Evolutionary conservation across 2,329 filamentous ascomycete species (phyloP), one percentile per base, ranked within the genome.

Genomic region (Hysterium pulicare): DNA sequence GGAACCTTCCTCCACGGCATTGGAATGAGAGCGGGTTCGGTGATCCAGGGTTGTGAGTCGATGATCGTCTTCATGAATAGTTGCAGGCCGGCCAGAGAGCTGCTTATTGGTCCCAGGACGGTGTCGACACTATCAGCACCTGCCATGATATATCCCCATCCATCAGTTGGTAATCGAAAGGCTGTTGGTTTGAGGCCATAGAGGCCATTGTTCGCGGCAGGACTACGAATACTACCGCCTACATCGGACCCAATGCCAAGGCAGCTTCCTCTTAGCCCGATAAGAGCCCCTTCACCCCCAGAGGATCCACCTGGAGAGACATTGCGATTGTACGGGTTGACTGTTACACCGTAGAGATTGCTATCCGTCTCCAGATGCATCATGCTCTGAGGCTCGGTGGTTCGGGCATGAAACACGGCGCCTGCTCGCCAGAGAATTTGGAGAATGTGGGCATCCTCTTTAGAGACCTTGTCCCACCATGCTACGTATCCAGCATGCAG

Each of bases 1-100:
- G 40, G 32, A 37, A 52, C 49, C 5, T 73, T 32, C 22, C 57
- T 61, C 79, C 81, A 84, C 0, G 78, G 76, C 19, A 83, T 73
- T 0, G 80, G 79, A 1, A 82, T 54, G 28, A 81, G 74, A n/a
- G 74, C 74, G 0, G 80, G 73, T 44, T 84, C 80, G 2, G 56
- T 57, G 0, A 74, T 64, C 81, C 81, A 84, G 0, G 82, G 81
- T 46, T 74, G 55, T 2, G 69, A 56, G 41, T 67, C 69, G 3
- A 83, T 64, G 6, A 84, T 64, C 0, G 70, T 63, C 42, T 71
- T 71, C 58, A 75, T 73, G 59, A 81, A 84, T 3, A 78, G 45
- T 30, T 72, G 70, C 1, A 84, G 40, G 2, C 76, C 78, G 37
- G 71, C 70, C 7, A 80, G 57, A 38, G 69, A 74, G 1, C 75